Evolutionary conservation across 2,329 filamentous ascomycete genomes (phyloP).

Genomic region (Colletotrichum simmondsii): DNA sequence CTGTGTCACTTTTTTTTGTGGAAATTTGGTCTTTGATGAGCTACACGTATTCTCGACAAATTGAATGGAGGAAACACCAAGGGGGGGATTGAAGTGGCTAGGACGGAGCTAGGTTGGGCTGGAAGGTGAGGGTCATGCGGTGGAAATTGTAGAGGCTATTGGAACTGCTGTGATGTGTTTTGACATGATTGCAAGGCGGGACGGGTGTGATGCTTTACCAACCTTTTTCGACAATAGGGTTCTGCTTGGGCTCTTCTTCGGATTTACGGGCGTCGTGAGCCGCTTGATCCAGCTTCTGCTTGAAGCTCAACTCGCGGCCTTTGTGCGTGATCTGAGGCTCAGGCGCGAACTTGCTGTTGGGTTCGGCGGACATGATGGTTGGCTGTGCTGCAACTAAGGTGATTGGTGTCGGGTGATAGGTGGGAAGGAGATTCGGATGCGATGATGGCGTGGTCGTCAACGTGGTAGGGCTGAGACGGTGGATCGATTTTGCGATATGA

Average conservation of each 20-base stretch:
- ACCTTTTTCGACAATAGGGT: constrained; percentile 58
- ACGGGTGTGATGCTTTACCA: constrained; percentile 13
- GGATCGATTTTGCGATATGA: not conserved
- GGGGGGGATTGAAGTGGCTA: not conserved
- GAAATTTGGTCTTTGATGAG: constrained; percentile 10
- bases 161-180: not conserved
- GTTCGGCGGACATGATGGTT: constrained; percentile 20
- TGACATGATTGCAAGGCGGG: not conserved
- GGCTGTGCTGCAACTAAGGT: not conserved
- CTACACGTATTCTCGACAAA: not conserved
- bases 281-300: constrained; percentile 55
- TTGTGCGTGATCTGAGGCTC: constrained; percentile 26
- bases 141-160: not conserved
- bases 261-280: constrained; percentile 48
- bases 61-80: not conserved
- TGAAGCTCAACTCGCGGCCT: constrained; percentile 47
- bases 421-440: not conserved
- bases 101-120: not conserved
- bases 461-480: constrained; percentile 6
- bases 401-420: not conserved
- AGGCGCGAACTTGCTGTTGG: constrained; percentile 26
- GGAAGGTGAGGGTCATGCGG: not conserved
- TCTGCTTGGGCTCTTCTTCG: constrained; percentile 38
- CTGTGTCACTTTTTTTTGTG: constrained; percentile 49
- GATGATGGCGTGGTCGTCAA: constrained; percentile 5